Base-by-base conservation (phyloP, 148 eudicot species). In the Arctostaphylos glauca region DNA sequence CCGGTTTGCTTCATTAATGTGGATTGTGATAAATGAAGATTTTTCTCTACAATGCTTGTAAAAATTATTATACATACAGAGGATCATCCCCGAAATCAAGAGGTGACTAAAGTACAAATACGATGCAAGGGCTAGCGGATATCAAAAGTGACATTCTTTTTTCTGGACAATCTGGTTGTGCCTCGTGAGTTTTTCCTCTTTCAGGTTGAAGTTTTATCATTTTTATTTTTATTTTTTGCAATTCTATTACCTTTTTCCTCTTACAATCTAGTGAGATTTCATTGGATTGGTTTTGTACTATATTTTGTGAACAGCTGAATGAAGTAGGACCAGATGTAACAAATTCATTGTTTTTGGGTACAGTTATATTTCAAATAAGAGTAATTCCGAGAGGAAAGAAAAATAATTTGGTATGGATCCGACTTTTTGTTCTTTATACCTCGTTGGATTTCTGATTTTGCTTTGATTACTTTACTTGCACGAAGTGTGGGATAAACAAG, bases 1-100 rank as follows among this genome's bases (percentile, higher is more conserved):
- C 98, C 75, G 98, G 98, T 82, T 87, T 96, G 86, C 90, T 96
- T 82, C 92, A 89, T 92, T 66, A 83, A 59, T 18, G 49, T 74
- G 46, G 60, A 73, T 7, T 46, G 77, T 47, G 54, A 25, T 23
- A 58, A 16, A 76, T 78, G 68, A 81, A 84, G 76, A 85, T 55
- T 66, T 82, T 60, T 68, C 3, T 41, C 48, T 70, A 43, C n/a
- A 43, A 54, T 8, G 52, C 48, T 77, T 77, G 80, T 73, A 87
- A 83, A 89, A 88, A 68, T 88, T 81, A 87, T 89, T 84, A 89
- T 88, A 85, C 88, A 82, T 43, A 53, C 82, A 83, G 86, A 82
- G 76, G 78, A 84, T 81, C 79, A 14, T n/a, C 46, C 70, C 84
- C 58, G 9, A 46, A 55, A 52, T 50, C 60, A 41, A 49, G 56